Evolutionary conservation across 2,329 filamentous ascomycete genomes (phyloP), one percentile per base, ranked within the genome.

Genomic region (Cadophora luteo-olivacea): DNA sequence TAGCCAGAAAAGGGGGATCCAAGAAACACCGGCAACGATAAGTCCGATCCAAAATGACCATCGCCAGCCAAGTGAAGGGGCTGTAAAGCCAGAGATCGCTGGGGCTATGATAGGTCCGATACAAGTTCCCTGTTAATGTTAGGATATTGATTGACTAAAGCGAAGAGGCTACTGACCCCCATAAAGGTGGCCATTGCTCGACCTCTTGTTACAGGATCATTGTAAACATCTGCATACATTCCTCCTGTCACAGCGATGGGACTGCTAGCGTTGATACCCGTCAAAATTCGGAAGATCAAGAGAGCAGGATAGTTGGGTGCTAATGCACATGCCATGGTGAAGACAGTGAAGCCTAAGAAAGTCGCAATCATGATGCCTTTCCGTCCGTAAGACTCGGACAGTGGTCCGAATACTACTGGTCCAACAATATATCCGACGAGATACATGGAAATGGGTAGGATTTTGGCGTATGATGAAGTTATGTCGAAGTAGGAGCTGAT

Each of bases 141-240:
- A 36, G 16, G 19, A 29, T 38, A 16, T 41, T 38, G n/a, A n/a
- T 9, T n/a, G 19, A 58, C 16, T 11, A 58, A 4, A n/a, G n/a
- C n/a, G n/a, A n/a, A n/a, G n/a, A n/a, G n/a, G 32, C 19, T 9
- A 75, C 75, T 64, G 72, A 86, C 88, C 22, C 85, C 86, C 85
- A 90, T 90, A 79, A 89, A 91, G 51, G 86, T 79, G 1, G 88
- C 84, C 82, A 90, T 89, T 4, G 86, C 86, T 41, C 87, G 81
- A 2, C 89, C 89, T 58, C 89, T 80, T 0, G 82, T 81, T 33
- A 83, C 79, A 0, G 86, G 83, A 63, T 88, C 82, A 62, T 83
- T 82, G 74, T 87, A 92, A 6, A 91, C 82, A 78, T 92, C 91
- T 16, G 91, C 89, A 71, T 91, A 84, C 11, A 91, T 85, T 0